Evolutionary conservation across 2,329 filamentous ascomycete genomes (phyloP).

Genomic region (Annulohypoxylon truncatum): DNA sequence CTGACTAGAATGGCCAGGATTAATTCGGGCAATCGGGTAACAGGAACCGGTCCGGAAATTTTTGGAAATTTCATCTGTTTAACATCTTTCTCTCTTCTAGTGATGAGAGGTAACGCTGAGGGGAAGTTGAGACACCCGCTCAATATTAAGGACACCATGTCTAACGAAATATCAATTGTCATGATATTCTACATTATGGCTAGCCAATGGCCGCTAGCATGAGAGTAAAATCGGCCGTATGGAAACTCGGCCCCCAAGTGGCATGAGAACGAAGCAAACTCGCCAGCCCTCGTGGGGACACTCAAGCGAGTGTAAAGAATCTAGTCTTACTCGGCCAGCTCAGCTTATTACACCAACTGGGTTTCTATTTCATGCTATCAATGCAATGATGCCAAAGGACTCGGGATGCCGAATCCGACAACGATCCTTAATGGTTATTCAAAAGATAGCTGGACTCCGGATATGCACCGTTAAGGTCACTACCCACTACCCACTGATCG

Average conservation of each 20-base stretch:
- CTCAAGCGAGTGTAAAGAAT: background rate
- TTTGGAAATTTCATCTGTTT: background rate
- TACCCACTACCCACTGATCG: conserved; percentile 19
- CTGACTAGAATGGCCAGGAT: conserved; percentile 3
- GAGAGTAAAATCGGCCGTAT: conserved; percentile 18
- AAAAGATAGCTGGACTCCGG: conserved; percentile 5
- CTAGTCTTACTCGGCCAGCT: background rate
- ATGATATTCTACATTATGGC: background rate
- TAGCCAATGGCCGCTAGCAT: background rate
- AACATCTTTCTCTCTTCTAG: background rate
- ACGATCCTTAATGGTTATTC: background rate
- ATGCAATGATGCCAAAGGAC: conserved; percentile 22
- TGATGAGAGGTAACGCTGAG: background rate
- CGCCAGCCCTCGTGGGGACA: conserved; percentile 15
- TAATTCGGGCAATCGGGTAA: conserved; percentile 10
- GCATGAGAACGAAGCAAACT: conserved; percentile 1
- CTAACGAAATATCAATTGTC: conserved; percentile 4
- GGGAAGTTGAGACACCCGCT: background rate
- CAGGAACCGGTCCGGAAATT: conserved; percentile 1
- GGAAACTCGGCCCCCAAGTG: conserved; percentile 16
- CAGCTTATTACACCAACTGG: conserved; percentile 1
- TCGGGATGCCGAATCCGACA: conserved; percentile 33
- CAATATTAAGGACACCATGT: background rate
- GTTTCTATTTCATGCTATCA: background rate
- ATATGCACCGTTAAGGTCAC: conserved; percentile 25